Evolutionary conservation across 768 basidiomycete species (phyloP).

Genomic region (Mycena vulgaris): DNA sequence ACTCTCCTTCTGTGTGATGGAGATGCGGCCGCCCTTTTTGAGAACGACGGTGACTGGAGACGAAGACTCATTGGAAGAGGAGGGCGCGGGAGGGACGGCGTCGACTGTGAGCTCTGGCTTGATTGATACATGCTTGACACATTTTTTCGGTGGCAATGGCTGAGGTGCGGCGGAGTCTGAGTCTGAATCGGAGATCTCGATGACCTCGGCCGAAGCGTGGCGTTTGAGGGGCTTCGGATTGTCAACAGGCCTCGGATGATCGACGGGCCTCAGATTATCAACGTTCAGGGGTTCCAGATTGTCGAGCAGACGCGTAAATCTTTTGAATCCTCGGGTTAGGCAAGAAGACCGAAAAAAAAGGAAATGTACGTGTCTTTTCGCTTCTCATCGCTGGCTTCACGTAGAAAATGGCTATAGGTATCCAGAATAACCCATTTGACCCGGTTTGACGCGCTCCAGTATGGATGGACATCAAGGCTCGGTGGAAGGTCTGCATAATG

Average conservation of each 20-base stretch:
- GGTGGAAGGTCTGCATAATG: background rate
- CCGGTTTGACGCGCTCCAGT: background rate
- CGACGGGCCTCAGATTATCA: background rate
- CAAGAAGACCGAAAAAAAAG: background rate
- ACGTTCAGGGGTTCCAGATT: no score
- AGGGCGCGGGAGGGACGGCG: background rate
- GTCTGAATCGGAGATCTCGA: background rate
- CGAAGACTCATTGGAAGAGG: background rate
- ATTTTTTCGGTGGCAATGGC: background rate
- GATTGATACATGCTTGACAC: background rate
- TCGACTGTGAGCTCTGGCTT: background rate
- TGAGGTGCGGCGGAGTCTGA: background rate
- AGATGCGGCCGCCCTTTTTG: background rate
- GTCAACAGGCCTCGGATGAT: no score
- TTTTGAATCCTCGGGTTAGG: background rate
- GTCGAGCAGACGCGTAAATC: background rate
- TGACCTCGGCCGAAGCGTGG: background rate
- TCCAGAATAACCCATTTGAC: background rate
- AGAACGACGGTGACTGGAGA: background rate
- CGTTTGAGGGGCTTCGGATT: background rate
- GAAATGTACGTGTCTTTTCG: background rate
- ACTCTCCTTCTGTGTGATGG: background rate
- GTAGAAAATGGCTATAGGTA: background rate
- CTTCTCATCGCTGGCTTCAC: background rate
- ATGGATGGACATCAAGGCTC: no score